phyloP scores from a whole-genome alignment of 1,284 basidiomycete species.

The Xerocomus tenax region DNA sequence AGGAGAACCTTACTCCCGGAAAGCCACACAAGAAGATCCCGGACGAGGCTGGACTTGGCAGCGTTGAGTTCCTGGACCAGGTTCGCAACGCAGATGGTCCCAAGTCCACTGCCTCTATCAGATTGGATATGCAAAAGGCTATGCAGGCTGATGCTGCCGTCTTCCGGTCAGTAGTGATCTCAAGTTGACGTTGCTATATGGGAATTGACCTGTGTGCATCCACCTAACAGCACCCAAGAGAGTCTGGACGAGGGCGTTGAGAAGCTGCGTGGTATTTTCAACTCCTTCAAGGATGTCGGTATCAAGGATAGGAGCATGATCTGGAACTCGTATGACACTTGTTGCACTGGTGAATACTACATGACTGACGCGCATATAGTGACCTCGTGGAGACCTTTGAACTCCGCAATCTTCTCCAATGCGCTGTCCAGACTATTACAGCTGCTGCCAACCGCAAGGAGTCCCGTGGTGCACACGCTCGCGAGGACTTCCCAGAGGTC shows the following conservation, averaged over 20 bases:
- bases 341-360: background rate
- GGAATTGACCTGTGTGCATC: constrained; percentile 12
- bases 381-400: constrained; percentile 97
- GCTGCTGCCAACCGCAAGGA: constrained; percentile 94
- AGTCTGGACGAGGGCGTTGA: constrained; percentile 87
- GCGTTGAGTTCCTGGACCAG: constrained; percentile 86
- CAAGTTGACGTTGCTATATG: background rate
- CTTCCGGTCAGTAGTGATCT: constrained; percentile 53
- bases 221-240: constrained; percentile 65
- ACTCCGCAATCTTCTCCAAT: constrained; percentile 91
- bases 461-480: constrained; percentile 94
- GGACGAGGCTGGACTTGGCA: constrained; percentile 80
- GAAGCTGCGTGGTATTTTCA: constrained; percentile 82
- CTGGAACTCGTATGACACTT: constrained; percentile 80
- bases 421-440: constrained; percentile 92
- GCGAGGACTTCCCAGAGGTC: constrained; percentile 90
- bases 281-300: constrained; percentile 82
- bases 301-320: constrained; percentile 99
- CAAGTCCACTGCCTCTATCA: constrained; percentile 82
- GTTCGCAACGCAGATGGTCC: constrained; percentile 79
- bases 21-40: constrained; percentile 87
- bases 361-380: constrained; percentile 34
- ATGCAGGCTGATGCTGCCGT: constrained; percentile 95
- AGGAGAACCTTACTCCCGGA: constrained; percentile 82
- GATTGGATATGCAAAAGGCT: constrained; percentile 95